phyloP scores from a whole-genome alignment of 2,329 filamentous ascomycete genomes.

The Graphiopsis chlorocephala region DNA sequence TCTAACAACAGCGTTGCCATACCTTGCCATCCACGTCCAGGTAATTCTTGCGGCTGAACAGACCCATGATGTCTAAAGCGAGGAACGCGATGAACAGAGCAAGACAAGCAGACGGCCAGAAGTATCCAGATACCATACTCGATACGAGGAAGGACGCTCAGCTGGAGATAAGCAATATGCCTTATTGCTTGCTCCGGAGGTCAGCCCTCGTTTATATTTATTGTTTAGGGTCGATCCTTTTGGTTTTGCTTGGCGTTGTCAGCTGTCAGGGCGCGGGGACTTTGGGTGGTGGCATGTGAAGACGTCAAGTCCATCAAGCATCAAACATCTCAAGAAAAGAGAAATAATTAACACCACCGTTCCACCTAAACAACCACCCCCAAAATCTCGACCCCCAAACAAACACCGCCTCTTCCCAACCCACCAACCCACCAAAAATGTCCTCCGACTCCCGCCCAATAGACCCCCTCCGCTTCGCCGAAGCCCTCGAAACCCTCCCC shows the following conservation, averaged over 20 bases:
- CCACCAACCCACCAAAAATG: slow-evolving; percentile 9
- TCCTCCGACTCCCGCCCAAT: slow-evolving; percentile 29
- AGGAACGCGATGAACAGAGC: slow-evolving; percentile 37
- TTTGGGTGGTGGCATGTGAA: background rate
- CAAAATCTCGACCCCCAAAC: background rate
- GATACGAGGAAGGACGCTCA: background rate
- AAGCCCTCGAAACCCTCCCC: slow-evolving; percentile 65
- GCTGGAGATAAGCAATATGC: background rate
- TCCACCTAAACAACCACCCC: background rate
- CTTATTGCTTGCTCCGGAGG: background rate
- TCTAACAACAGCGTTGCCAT: slow-evolving; percentile 30
- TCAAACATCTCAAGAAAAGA: background rate
- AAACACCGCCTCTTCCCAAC: background rate
- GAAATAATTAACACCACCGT: background rate
- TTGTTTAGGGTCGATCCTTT: background rate
- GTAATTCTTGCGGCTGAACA: slow-evolving; percentile 66
- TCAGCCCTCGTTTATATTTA: background rate
- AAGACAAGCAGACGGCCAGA: slow-evolving; percentile 36
- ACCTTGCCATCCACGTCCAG: slow-evolving; percentile 86
- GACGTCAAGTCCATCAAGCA: background rate
- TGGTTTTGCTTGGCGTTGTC: background rate
- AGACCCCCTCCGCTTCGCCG: slow-evolving; percentile 35
- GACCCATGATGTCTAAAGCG: slow-evolving; percentile 59
- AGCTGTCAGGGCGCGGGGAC: background rate
- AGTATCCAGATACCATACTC: slow-evolving; percentile 37